phyloP scores from a whole-genome alignment of 2,329 filamentous ascomycete species.

The Aureobasidium sp. region DNA sequence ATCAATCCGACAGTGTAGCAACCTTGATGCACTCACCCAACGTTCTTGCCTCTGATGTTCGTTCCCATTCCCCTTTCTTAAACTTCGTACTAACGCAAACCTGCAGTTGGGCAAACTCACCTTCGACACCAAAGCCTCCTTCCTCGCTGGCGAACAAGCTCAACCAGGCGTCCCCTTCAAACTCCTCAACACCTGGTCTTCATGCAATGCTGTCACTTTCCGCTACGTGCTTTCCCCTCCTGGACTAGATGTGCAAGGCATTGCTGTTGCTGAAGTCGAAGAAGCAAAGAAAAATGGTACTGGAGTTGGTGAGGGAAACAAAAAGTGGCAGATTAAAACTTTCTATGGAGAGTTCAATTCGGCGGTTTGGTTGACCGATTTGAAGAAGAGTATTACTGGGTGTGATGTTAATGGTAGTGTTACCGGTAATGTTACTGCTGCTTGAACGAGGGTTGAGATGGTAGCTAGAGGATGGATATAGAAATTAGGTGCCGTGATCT shows the following conservation, averaged over 20 bases:
- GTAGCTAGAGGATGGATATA: no score
- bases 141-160: constrained; percentile 23
- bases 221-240: constrained; percentile 22
- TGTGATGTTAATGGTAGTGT: neutral
- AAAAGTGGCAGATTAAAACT: constrained; percentile 24
- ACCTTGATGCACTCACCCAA: constrained; percentile 19
- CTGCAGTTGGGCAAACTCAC: constrained; percentile 12
- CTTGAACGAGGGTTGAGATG: neutral
- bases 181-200: constrained; percentile 21
- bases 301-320: neutral
- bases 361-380: constrained; percentile 22
- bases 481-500: no score
- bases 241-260: constrained; percentile 19
- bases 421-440: neutral
- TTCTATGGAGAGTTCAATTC: constrained; percentile 29
- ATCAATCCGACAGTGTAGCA: constrained; percentile 26
- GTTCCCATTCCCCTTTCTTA: neutral
- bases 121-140: constrained; percentile 20
- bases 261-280: constrained; percentile 9
- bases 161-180: constrained; percentile 25
- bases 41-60: neutral
- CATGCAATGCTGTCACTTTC: constrained; percentile 21
- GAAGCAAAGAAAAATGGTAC: neutral
- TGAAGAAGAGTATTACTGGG: neutral
- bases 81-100: neutral